Conservation (phyloP, 1,284 basidiomycete genomes). For the Phlebopus sp. region DNA sequence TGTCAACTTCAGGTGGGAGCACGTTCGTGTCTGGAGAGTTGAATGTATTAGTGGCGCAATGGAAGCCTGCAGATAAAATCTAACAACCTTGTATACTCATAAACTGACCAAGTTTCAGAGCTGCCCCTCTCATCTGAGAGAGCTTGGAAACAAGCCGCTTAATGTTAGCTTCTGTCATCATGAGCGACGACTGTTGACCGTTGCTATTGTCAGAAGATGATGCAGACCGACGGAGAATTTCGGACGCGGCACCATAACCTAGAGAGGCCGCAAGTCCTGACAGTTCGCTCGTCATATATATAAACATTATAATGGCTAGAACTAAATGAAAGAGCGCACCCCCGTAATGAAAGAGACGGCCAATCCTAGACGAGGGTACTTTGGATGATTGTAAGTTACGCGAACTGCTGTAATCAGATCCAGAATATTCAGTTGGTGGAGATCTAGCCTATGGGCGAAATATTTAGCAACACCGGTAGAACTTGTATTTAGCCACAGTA, state of each 20-base stretch:
- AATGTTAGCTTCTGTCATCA: slow-evolving; percentile 90
- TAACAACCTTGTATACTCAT: slow-evolving; percentile 90
- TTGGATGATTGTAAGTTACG: slow-evolving; percentile 72
- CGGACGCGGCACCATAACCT: slow-evolving; percentile 68
- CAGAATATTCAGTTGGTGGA: slow-evolving; percentile 1
- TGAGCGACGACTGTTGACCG: slow-evolving; percentile 47
- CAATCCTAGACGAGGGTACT: slow-evolving; percentile 86
- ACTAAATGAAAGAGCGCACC: slow-evolving; percentile 44
- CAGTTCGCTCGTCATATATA: background rate
- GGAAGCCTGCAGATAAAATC: background rate
- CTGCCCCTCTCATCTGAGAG: slow-evolving; percentile 93
- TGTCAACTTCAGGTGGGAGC: slow-evolving; percentile 86
- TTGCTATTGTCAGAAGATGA: slow-evolving; percentile 33
- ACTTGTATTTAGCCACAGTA: background rate
- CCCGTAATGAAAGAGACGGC: slow-evolving; percentile 89
- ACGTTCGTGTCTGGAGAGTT: slow-evolving; percentile 73
- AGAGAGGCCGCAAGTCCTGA: slow-evolving; percentile 71
- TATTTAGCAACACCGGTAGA: background rate
- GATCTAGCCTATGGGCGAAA: slow-evolving; percentile 7
- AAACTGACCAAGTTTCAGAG: slow-evolving; percentile 96
- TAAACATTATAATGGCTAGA: background rate
- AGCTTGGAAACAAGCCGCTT: slow-evolving; percentile 89
- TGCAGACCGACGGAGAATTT: slow-evolving; percentile 48
- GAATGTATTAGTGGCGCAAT: slow-evolving; percentile 3
- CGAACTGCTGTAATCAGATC: slow-evolving; percentile 13